A percentile compares a stretch with the other conserved stretches of the same genome.
phyloP scores from a whole-genome alignment of 805 yeast genomes.

The Ogataea allantospora region DNA sequence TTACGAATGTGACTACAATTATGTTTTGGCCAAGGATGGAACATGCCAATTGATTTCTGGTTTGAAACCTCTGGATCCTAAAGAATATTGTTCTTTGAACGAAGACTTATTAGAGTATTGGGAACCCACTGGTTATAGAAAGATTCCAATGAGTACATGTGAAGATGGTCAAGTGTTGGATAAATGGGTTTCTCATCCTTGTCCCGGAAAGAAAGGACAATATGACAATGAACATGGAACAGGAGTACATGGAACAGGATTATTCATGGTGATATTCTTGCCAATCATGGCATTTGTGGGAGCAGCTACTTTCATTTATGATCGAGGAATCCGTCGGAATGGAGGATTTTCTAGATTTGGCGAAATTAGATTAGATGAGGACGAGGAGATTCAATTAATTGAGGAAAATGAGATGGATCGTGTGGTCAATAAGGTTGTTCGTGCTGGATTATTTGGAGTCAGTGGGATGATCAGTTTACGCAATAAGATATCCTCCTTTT shows the following conservation, averaged over 20 bases:
- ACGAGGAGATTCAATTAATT: conserved; percentile 48
- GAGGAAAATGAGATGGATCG: conserved; percentile 63
- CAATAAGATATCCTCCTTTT: conserved; percentile 16
- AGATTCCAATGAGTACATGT: conserved; percentile 82
- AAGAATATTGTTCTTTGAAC: conserved; percentile 53
- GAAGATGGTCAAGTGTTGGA: conserved; percentile 75
- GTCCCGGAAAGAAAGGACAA: conserved; percentile 79
- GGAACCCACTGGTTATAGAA: conserved; percentile 91
- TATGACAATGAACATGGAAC: conserved; percentile 28
- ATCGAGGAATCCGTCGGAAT: conserved; percentile 74
- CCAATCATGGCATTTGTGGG: conserved; percentile 55
- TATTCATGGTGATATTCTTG: conserved; percentile 52
- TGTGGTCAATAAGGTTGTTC: conserved; percentile 56
- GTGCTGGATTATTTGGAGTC: conserved; percentile 47
- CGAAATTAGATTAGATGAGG: conserved; percentile 80
- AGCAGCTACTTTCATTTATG: conserved; percentile 70
- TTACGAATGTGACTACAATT: conserved; percentile 93
- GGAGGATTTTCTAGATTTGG: conserved; percentile 80
- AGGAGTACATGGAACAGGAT: conserved; percentile 53
- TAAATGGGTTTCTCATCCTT: conserved; percentile 60
- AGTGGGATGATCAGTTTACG: conserved; percentile 17
- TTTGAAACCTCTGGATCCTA: conserved; percentile 60
- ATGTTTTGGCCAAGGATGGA: conserved; percentile 65
- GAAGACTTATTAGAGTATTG: conserved; percentile 64
- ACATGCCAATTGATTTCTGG: conserved; percentile 86